Evolutionary conservation across 805 yeast genomes (phyloP).

Genomic region (Sugiyamaella smithiae): DNA sequence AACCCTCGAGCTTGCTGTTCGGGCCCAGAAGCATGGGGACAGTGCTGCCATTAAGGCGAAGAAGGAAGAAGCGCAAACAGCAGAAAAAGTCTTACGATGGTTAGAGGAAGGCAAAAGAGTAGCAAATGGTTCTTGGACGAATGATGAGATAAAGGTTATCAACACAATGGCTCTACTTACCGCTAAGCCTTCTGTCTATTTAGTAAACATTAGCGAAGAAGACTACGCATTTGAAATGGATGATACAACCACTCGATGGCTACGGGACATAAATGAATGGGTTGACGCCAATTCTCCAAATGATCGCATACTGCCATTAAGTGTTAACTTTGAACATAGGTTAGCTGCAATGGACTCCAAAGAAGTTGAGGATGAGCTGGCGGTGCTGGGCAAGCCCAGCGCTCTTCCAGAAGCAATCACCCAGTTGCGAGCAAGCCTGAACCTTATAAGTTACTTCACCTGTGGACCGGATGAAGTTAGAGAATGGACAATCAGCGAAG

Average conservation of each 20-base stretch:
- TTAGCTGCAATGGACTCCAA: conserved; percentile 47
- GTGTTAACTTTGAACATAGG: conserved; percentile 63
- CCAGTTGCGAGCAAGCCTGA: conserved; percentile 63
- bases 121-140: conserved; percentile 57
- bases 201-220: conserved; percentile 68
- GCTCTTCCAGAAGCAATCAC: conserved; percentile 62
- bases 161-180: conserved; percentile 74
- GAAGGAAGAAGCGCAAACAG: conserved; percentile 38
- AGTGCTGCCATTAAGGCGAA: conserved; percentile 65
- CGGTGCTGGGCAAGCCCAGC: conserved; percentile 35
- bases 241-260: conserved; percentile 49
- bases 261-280: conserved; percentile 59
- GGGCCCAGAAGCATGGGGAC: conserved; percentile 81
- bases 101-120: conserved; percentile 65
- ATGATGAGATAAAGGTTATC: conserved; percentile 61
- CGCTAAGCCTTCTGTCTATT: conserved; percentile 81
- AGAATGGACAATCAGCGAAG: conserved; percentile 95
- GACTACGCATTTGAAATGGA: conserved; percentile 50
- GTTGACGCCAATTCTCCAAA: conserved; percentile 62
- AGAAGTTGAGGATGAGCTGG: conserved; percentile 31
- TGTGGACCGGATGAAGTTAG: conserved; percentile 96
- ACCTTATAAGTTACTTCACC: conserved; percentile 79
- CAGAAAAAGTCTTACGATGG: conserved; percentile 41
- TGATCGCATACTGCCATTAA: conserved; percentile 66
- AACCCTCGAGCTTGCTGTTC: conserved; percentile 70